phyloP scores from a whole-genome alignment of 306 rosid genomes.

The Vicia sativa region DNA sequence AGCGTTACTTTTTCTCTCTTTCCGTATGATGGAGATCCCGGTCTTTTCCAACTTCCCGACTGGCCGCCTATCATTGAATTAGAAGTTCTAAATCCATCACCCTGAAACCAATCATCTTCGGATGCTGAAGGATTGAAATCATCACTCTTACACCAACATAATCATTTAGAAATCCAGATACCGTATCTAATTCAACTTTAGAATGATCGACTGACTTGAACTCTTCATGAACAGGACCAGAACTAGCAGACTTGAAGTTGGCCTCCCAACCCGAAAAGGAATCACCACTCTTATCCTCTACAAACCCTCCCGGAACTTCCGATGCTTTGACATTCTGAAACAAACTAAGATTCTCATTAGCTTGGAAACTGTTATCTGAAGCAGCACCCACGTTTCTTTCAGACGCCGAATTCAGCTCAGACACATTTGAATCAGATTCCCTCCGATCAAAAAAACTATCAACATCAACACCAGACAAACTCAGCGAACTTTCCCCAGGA shows the following conservation, averaged over 20 bases:
- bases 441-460: constrained; percentile 55
- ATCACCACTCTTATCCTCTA: constrained; percentile 49
- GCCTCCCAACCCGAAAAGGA: constrained; percentile 80
- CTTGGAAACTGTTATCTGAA: constrained; percentile 42
- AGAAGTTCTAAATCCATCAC: constrained; percentile 56
- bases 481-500: constrained; percentile 50
- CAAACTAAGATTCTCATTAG: constrained; percentile 53
- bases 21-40: constrained; percentile 37
- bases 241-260: constrained; percentile 58
- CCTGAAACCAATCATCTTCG: constrained; percentile 59
- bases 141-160: constrained; percentile 43
- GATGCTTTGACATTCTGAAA: constrained; percentile 59
- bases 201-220: constrained; percentile 53
- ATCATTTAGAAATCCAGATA: constrained; percentile 49
- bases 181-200: constrained; percentile 47
- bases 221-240: constrained; percentile 46
- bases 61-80: constrained; percentile 40
- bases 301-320: constrained; percentile 39
- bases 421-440: constrained; percentile 42
- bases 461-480: constrained; percentile 63
- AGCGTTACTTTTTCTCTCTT: constrained; percentile 44
- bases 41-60: constrained; percentile 46
- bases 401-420: constrained; percentile 37
- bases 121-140: constrained; percentile 50
- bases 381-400: constrained; percentile 32